Evolutionary conservation across 2,329 filamentous ascomycete genomes (phyloP).

Genomic region (Cephalotrichum gorgonifer): DNA sequence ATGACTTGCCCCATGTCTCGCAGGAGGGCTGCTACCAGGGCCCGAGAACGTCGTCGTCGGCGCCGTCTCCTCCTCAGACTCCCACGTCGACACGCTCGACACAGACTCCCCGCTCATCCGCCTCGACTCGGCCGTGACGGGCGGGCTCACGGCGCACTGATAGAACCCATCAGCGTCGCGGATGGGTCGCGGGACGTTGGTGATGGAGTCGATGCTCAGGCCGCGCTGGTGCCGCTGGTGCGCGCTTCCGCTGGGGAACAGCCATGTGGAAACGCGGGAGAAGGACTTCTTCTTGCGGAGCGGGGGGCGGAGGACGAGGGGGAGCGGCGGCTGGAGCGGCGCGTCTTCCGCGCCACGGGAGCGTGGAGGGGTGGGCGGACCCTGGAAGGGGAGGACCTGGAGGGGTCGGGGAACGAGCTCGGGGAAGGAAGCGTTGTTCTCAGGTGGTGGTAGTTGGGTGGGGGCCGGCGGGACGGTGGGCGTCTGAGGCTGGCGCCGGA

Average conservation of each 20-base stretch:
- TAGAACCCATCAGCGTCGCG: slow-evolving; percentile 46
- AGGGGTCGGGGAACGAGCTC: not conserved
- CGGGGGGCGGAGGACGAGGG: slow-evolving; percentile 48
- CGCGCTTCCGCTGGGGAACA: slow-evolving; percentile 28
- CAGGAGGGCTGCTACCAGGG: too few relatives aligned
- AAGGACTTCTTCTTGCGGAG: slow-evolving; percentile 59
- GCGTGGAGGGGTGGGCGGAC: not conserved
- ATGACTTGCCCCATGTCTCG: not conserved
- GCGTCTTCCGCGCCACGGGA: slow-evolving; percentile 9
- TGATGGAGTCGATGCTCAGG: slow-evolving; percentile 28
- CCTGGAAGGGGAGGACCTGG: not conserved
- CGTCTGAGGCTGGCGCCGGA: slow-evolving; percentile 19
- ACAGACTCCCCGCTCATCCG: slow-evolving; percentile 34
- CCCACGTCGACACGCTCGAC: slow-evolving; percentile 25
- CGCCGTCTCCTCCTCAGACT: slow-evolving; percentile 28
- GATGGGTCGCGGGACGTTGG: slow-evolving; percentile 43
- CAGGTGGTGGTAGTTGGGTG: slow-evolving; percentile 8
- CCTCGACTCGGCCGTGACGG: slow-evolving; percentile 19
- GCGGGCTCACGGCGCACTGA: slow-evolving; percentile 34
- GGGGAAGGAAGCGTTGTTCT: slow-evolving; percentile 6
- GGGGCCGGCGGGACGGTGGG: not conserved
- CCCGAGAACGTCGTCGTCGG: slow-evolving; percentile 36
- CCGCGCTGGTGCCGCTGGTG: slow-evolving; percentile 24
- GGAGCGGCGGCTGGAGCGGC: slow-evolving; percentile 43
- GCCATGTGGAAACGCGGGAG: slow-evolving; percentile 49